These are phyloP conservation scores for Ashbya aceris DNA, from an alignment of 1,139 yeast genomes.

Conservation along the genomic window DNA sequence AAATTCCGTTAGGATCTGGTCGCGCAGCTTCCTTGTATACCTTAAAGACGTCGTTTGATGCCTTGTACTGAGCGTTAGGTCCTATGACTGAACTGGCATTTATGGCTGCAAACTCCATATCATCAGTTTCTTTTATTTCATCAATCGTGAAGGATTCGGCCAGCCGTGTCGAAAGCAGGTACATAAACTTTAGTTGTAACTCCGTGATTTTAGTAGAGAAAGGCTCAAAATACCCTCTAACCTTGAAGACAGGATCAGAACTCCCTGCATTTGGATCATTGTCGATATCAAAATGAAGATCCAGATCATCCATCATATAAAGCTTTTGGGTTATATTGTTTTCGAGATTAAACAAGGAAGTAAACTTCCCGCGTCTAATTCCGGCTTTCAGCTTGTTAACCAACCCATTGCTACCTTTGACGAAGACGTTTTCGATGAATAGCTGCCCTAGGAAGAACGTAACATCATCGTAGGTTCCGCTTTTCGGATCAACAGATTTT, in stretches of 20 bases:
- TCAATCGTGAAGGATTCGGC: constrained; percentile 46
- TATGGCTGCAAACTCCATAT: constrained; percentile 57
- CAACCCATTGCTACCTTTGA: constrained; percentile 22
- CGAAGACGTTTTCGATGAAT: constrained; percentile 56
- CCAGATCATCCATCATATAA: constrained; percentile 62
- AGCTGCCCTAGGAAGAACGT: constrained; percentile 79
- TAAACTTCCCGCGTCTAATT: constrained; percentile 56
- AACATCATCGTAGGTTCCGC: constrained; percentile 46
- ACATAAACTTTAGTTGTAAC: constrained; percentile 55
- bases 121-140: constrained; percentile 26
- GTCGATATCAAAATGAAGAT: constrained; percentile 53
- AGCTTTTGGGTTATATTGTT: constrained; percentile 41
- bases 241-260: constrained; percentile 43
- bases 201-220: constrained; percentile 67
- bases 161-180: constrained; percentile 48
- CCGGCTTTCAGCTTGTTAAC: constrained; percentile 57
- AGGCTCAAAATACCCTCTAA: constrained; percentile 57
- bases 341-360: constrained; percentile 49
- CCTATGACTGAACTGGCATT: constrained; percentile 31
- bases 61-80: constrained; percentile 21
- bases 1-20: constrained; percentile 11
- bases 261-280: constrained; percentile 39
- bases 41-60: constrained; percentile 7
- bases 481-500: constrained; percentile 37
- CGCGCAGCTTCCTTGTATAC: constrained; percentile 5